Evolutionary conservation across 2,329 filamentous ascomycete genomes (phyloP).

Genomic region (Periconia sp.): DNA sequence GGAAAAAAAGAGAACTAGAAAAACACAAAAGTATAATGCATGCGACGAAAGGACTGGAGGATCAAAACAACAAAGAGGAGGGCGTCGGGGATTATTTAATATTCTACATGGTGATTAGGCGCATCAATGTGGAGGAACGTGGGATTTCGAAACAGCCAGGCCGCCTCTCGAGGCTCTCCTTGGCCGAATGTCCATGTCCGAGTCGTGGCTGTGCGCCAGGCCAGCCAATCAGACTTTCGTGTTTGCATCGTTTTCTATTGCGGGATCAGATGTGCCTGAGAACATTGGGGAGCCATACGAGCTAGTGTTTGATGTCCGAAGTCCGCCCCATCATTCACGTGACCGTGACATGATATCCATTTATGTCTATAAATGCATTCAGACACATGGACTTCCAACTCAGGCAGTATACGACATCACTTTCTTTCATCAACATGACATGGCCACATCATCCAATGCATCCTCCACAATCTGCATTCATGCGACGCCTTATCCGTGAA

Average conservation of each 20-base stretch:
- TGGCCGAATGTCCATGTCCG: background rate
- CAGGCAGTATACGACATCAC: background rate
- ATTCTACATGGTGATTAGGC: background rate
- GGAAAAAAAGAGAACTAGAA: background rate
- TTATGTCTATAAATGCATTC: too few relatives aligned
- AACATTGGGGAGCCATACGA: too few relatives aligned
- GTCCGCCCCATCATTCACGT: background rate
- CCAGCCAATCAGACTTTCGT: background rate
- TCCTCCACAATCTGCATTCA: too few relatives aligned
- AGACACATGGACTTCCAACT: background rate
- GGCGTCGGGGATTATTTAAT: background rate
- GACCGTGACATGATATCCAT: too few relatives aligned
- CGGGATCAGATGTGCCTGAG: background rate
- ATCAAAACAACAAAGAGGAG: background rate
- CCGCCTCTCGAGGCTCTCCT: too few relatives aligned
- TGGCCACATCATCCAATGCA: background rate
- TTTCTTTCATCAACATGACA: background rate
- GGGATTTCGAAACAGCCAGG: background rate
- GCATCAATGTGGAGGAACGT: too few relatives aligned
- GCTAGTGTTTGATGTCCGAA: background rate
- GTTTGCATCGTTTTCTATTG: background rate
- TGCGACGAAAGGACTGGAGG: background rate
- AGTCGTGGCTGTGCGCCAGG: background rate
- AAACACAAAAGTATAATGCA: background rate
- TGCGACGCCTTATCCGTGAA: too few relatives aligned